A percentile compares a stretch with the other conserved stretches of the same genome.
phyloP scores from a whole-genome alignment of 805 yeast species.

The Kuraishia borneana region DNA sequence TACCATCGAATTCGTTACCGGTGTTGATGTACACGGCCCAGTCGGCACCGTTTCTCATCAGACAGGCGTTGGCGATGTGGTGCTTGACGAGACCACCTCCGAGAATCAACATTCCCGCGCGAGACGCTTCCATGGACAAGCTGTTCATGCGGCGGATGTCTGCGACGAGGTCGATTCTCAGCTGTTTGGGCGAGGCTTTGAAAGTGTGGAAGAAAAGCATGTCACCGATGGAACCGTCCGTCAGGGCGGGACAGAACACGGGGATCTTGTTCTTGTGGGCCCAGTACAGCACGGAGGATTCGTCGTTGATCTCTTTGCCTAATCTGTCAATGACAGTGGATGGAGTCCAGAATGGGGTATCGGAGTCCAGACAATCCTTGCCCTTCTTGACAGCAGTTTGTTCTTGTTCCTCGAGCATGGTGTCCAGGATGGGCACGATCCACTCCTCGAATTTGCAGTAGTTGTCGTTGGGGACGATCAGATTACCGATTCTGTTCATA shows the following conservation, averaged over 20 bases:
- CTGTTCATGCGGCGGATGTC: slow-evolving; percentile 89
- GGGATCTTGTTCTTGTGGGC: slow-evolving; percentile 96
- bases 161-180: slow-evolving; percentile 85
- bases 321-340: slow-evolving; percentile 83
- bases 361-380: slow-evolving; percentile 48
- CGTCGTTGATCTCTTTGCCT: slow-evolving; percentile 93
- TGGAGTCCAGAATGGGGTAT: slow-evolving; percentile 84
- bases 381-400: slow-evolving; percentile 45
- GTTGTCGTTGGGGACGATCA: slow-evolving; percentile 95
- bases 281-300: slow-evolving; percentile 91
- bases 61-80: slow-evolving; percentile 94
- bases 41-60: slow-evolving; percentile 99
- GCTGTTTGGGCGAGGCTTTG: slow-evolving; percentile 82
- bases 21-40: slow-evolving; percentile 95
- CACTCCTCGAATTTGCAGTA: slow-evolving; percentile 97
- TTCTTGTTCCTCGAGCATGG: slow-evolving; percentile 82
- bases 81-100: slow-evolving; percentile 98
- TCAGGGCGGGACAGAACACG: slow-evolving; percentile 91
- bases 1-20: slow-evolving; percentile 97
- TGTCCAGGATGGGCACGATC: slow-evolving; percentile 91
- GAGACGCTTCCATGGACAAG: slow-evolving; percentile 87
- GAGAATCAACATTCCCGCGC: slow-evolving; percentile 90
- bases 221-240: slow-evolving; percentile 98
- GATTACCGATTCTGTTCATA: slow-evolving; percentile 94
- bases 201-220: slow-evolving; percentile 98